Conservation (phyloP, 73 alveolate species). For the Paramecium pentaurelia region DNA sequence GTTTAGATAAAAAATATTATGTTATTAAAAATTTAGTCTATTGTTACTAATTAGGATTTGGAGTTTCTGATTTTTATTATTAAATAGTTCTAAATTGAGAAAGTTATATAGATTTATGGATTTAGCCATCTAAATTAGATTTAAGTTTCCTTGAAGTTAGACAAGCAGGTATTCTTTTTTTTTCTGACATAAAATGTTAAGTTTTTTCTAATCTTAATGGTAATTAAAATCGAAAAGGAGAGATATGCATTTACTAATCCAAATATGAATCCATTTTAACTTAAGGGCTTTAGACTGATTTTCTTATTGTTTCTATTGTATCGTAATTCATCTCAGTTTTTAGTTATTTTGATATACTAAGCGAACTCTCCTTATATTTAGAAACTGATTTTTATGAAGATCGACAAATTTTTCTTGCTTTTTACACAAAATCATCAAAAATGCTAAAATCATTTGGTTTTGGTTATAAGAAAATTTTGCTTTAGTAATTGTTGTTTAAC, state of each 20-base stretch:
- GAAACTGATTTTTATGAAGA: neutral
- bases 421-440: conserved; percentile 1
- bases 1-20: neutral
- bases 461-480: neutral
- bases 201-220: neutral
- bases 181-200: neutral
- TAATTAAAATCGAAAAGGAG: neutral
- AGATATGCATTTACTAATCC: neutral
- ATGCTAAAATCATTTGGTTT: neutral
- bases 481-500: neutral
- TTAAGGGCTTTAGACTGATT: neutral
- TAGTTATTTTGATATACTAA: neutral
- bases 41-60: neutral
- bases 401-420: neutral
- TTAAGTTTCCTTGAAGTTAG: neutral
- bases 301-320: neutral
- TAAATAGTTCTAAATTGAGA: neutral
- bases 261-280: neutral
- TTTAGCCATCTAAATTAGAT: neutral
- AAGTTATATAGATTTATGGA: neutral
- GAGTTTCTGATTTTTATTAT: neutral
- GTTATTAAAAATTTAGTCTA: neutral
- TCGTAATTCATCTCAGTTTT: neutral
- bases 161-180: neutral
- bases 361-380: neutral